Conservation (phyloP, 2,329 filamentous ascomycete genomes). For the Verticillium nonalfalfae region DNA sequence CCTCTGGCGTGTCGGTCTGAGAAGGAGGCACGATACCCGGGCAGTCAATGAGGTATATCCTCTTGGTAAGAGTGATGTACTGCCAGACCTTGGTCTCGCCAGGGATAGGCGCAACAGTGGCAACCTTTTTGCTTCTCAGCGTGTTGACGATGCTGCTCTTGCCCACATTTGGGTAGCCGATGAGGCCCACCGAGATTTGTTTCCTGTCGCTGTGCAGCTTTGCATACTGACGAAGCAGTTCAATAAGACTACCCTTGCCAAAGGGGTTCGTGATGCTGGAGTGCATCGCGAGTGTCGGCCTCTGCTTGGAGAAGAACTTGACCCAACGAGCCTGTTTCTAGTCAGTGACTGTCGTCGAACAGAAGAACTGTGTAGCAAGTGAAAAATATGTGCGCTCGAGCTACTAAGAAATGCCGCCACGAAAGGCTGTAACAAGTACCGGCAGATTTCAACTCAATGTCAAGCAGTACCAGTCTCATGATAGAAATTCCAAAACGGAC, state of each 20-base stretch:
- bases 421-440: conserved; percentile 38
- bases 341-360: conserved; percentile 16
- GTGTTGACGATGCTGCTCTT: conserved; percentile 98
- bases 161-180: conserved; percentile 82
- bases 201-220: conserved; percentile 84
- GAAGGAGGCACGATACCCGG: conserved; percentile 94
- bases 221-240: conserved; percentile 87
- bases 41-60: conserved; percentile 90
- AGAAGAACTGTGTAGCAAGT: conserved; percentile 9
- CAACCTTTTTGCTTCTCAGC: conserved; percentile 87
- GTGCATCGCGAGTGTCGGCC: conserved; percentile 91
- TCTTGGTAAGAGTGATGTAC: conserved; percentile 91
- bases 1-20: conserved; percentile 73
- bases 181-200: conserved; percentile 81
- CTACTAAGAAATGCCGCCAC: conserved; percentile 95
- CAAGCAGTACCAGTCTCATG: conserved; percentile 74
- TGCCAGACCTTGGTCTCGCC: conserved; percentile 98
- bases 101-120: conserved; percentile 87
- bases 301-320: conserved; percentile 77
- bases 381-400: conserved; percentile 67
- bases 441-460: conserved; percentile 95
- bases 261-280: conserved; percentile 94
- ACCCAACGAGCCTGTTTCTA: conserved; percentile 81
- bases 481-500: conserved; percentile 83
- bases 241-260: conserved; percentile 90